phyloP scores from a whole-genome alignment of 352 stramenopile species.

The Phytophthora sojae region DNA sequence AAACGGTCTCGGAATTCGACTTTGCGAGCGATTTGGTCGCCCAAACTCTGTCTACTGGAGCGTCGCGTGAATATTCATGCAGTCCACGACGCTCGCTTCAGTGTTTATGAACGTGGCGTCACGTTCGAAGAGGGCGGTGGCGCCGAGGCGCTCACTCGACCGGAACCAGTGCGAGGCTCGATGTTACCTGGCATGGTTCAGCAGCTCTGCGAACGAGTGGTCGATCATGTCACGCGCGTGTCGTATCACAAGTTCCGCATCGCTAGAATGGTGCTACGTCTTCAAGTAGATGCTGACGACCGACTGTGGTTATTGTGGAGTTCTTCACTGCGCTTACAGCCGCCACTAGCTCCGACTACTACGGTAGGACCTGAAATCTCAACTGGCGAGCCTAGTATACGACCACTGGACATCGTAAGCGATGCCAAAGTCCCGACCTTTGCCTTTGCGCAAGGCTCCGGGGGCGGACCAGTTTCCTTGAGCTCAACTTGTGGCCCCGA shows the following conservation, averaged over 20 bases:
- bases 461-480: constrained; percentile 23
- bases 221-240: constrained; percentile 93
- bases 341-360: constrained; percentile 8
- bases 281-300: constrained; percentile 95
- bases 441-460: constrained; percentile 42
- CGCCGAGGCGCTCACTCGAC: constrained; percentile 82
- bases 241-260: constrained; percentile 93
- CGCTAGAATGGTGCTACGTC: constrained; percentile 94
- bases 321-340: constrained; percentile 89
- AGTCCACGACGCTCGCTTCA: constrained; percentile 92
- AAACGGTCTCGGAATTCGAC: constrained; percentile 92
- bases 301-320: constrained; percentile 96
- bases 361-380: constrained; percentile 4
- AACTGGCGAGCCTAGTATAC: constrained; percentile 24
- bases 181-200: constrained; percentile 93
- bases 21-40: constrained; percentile 94
- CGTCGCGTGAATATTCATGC: constrained; percentile 91
- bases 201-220: constrained; percentile 92
- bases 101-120: constrained; percentile 93
- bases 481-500: constrained; percentile 17
- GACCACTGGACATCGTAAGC: constrained; percentile 70
- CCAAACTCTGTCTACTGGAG: constrained; percentile 96
- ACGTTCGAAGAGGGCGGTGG: constrained; percentile 93
- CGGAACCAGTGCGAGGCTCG: constrained; percentile 90
- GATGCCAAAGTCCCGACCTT: constrained; percentile 76